Base-by-base conservation (phyloP, 2,329 filamentous ascomycete genomes). In the Botrytis fragariae region DNA sequence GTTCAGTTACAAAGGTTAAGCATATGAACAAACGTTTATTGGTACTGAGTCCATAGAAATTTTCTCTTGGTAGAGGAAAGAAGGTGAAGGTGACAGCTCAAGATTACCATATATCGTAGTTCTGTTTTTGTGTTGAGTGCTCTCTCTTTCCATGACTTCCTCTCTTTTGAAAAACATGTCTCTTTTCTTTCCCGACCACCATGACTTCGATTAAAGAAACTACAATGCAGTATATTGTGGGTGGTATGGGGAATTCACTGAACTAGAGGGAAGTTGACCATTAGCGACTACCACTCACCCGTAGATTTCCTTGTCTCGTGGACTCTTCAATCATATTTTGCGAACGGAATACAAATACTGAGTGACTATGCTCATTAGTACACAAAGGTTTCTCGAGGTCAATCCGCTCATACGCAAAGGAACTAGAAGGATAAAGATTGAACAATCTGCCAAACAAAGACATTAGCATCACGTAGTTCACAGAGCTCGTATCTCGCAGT, bases 311-410 rank as follows among this genome's bases (percentile, higher is more conserved):
- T 54, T n/a, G 5, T 16, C 25, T 54, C 25, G 25, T 54, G 7
- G 12, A 54, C 22, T n/a, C 14, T n/a, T 7, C 6, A 6, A 10
- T 54, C 4, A n/a, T 25, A 51, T 51, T 1, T 54, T n/a, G 25
- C 25, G 48, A 54, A 12, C 12, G 25, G 5, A n/a, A n/a, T 4
- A 7, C 4, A 54, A 54, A 4, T 10, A 10, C 48, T 16, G 7
- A 54, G 25, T 51, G 9, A n/a, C n/a, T n/a, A n/a, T 51, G 9
- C 25, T n/a, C 25, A n/a, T 29, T 4, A 8, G 25, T 16, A 54
- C 12, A 54, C 0, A 16, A 2, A 0, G 25, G 12, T 0, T 3
- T 54, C 6, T 54, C 5, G 12, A 29, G 25, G 12, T 8, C 12
- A 1, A 61, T 2, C 9, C 5, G 8, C 20, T 25, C 20, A 25